Conservation (phyloP, 805 yeast genomes). For the Candida endomychidarum region DNA sequence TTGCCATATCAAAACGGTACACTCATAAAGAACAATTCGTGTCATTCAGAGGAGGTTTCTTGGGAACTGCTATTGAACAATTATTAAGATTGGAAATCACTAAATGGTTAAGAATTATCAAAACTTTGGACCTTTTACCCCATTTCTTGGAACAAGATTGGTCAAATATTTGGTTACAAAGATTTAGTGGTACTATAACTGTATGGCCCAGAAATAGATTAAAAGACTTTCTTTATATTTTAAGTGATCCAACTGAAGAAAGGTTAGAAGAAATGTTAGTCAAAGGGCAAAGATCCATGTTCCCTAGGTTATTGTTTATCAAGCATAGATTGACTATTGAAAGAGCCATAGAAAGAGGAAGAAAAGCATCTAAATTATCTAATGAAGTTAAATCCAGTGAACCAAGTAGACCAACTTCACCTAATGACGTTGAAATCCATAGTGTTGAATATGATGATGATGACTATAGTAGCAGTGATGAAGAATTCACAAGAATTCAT, state of each 20-base stretch:
- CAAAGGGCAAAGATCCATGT: slow-evolving; percentile 65
- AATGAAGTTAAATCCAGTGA: slow-evolving; percentile 1
- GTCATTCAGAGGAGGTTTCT: slow-evolving; percentile 69
- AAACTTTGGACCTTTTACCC: slow-evolving; percentile 66
- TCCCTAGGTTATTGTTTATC: slow-evolving; percentile 64
- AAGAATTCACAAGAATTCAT: slow-evolving; percentile 8
- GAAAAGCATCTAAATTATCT: slow-evolving; percentile 24
- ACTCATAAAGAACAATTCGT: slow-evolving; percentile 34
- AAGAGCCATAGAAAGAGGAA: slow-evolving; percentile 56
- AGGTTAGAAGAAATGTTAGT: slow-evolving; percentile 53
- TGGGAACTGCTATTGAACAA: slow-evolving; percentile 71
- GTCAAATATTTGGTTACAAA: slow-evolving; percentile 74
- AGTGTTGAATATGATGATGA: slow-evolving; percentile 11
- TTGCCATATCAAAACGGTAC: slow-evolving; percentile 50
- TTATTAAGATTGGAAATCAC: slow-evolving; percentile 67
- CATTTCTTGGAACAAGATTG: slow-evolving; percentile 72
- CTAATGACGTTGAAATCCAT: slow-evolving; percentile 8
- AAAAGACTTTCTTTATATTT: slow-evolving; percentile 59
- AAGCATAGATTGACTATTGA: slow-evolving; percentile 66
- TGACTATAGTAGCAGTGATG: slow-evolving; percentile 18
- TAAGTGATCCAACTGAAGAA: slow-evolving; percentile 67
- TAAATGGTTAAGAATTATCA: slow-evolving; percentile 73
- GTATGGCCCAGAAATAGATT: slow-evolving; percentile 68
- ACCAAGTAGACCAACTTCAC: neutral
- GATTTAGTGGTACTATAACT: slow-evolving; percentile 73